phyloP scores from a whole-genome alignment of 2,329 filamentous ascomycete genomes.

The Cryphonectria carpinicola region DNA sequence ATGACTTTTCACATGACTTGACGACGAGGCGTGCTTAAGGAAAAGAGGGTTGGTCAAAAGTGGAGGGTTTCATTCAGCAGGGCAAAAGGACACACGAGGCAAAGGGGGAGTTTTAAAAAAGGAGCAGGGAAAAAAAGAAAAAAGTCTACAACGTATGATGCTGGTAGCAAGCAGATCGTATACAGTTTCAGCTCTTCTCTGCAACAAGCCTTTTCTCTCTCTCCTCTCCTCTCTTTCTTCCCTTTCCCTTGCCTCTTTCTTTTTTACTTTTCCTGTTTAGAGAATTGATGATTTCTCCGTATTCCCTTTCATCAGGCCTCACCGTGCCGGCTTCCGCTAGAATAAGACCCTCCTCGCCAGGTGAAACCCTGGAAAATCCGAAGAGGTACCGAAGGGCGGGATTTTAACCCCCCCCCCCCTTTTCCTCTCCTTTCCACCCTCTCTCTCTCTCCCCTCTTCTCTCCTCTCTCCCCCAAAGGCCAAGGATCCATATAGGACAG shows the following conservation, averaged over 20 bases:
- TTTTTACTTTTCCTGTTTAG: background rate
- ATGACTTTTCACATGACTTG: background rate
- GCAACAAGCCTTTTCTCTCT: background rate
- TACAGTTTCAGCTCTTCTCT: background rate
- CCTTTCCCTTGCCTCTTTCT: background rate
- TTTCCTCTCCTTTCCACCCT: background rate
- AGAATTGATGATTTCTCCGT: background rate
- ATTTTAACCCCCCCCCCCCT: background rate
- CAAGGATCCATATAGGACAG: background rate
- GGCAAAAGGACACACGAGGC: background rate
- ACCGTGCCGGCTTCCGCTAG: slow-evolving; percentile 2
- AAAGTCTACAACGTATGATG: background rate
- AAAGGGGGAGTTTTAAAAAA: background rate
- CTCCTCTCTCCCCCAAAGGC: background rate
- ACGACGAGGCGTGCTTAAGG: background rate
- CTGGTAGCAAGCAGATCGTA: background rate
- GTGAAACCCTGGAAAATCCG: background rate
- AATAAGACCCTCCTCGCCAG: background rate
- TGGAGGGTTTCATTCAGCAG: background rate
- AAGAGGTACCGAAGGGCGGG: slow-evolving; percentile 3
- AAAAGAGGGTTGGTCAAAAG: background rate
- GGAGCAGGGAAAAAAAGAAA: background rate
- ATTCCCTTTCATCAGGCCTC: background rate
- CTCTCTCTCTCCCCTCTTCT: too few species aligned
- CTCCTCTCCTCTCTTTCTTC: background rate